Base-by-base conservation (phyloP, 257 asterid genomes). In the Penstemon newberryi region DNA sequence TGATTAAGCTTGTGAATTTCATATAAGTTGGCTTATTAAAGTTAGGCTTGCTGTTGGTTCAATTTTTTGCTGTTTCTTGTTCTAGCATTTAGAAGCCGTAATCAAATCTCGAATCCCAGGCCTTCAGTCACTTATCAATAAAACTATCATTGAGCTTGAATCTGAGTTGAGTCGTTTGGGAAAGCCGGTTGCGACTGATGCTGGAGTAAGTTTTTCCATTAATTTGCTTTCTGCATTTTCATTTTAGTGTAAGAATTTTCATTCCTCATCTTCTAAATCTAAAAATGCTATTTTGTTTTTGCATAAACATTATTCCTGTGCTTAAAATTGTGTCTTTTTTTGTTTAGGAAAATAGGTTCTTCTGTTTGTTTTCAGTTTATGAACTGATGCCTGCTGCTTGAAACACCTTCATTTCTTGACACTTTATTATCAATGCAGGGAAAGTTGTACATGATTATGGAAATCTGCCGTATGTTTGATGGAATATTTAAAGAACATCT, bases 51-150 rank as follows among this genome's bases (percentile, higher is more conserved):
- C 33, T 52, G 63, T 65, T 71, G 73, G 15, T 47, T 49, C 38
- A 40, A 8, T 19, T 62, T 56, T 13, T 36, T 53, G 61, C 58
- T 79, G 61, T 43, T 54, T 65, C 62, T 8, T 38, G 67, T 66
- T 74, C 53, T 67, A 88, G 96, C 96, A 86, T 77, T 74, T 89
- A 84, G 96, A 89, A 78, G 18, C 89, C 41, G 96, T 89, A 10
- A 89, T 89, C 76, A 89, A 86, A 75, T 83, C 94, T 62, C 85
- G 96, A 65, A 89, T 86, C 56, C 96, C 96, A 43, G 86, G 96
- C 61, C 93, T 89, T 68, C 93, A 86, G 75, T 84, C 96, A 43
- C 87, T 89, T 42, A 86, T 89, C 76, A 89, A 83, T 75, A 89
- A 89, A 78, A 86, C 91, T n/a, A 80, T 89, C 49, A 67, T 79